Evolutionary conservation across 192 early-diverging fungal genomes (phyloP), one percentile per base, ranked within the genome.

Genomic region (Rhizoclosmatium sp.): DNA sequence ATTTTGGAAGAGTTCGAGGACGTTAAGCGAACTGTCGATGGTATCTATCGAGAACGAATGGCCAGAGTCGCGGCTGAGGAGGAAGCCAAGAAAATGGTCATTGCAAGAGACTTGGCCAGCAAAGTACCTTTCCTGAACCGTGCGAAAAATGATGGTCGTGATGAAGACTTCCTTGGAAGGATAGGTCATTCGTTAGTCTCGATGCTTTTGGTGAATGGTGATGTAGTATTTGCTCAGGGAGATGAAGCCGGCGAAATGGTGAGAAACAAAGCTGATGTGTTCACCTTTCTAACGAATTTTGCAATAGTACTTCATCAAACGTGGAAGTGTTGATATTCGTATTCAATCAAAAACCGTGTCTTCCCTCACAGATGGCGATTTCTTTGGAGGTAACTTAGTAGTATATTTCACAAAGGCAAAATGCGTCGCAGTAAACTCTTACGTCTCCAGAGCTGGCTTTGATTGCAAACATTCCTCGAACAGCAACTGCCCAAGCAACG

Each of bases 41-140:
- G 46, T 23, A 71, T 87, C 3, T 87, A 85, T 67, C 47, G 80
- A 39, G 81, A 87, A 71, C 31, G 85, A 41, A 83, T 87, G 83
- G 47, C 47, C 7, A 82, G 80, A 69, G 65, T 85, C 44, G 23
- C 51, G 16, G 67, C 65, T 19, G 85, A 86, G 49, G 78, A 83
- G 47, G 74, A 83, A 48, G 69, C 45, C 16, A 47, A 59, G 21
- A 60, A 74, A 31, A 23, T 74, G 41, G n/a, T 5, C 0, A 39
- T 66, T 54, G 75, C 75, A 3, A 65, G 69, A 54, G 76, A 78
- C 14, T 41, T 80, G 12, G 64, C 45, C 16, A 19, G 31, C 46
- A 86, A 88, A 56, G 80, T 85, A n/a, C 69, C 76, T 41, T 88
- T 86, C 66, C 69, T 88, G 39, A 79, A 67, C 41, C 72, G 83